Base-by-base conservation (phyloP, 495 filamentous ascomycete species). In the Neurospora terricola region DNA sequence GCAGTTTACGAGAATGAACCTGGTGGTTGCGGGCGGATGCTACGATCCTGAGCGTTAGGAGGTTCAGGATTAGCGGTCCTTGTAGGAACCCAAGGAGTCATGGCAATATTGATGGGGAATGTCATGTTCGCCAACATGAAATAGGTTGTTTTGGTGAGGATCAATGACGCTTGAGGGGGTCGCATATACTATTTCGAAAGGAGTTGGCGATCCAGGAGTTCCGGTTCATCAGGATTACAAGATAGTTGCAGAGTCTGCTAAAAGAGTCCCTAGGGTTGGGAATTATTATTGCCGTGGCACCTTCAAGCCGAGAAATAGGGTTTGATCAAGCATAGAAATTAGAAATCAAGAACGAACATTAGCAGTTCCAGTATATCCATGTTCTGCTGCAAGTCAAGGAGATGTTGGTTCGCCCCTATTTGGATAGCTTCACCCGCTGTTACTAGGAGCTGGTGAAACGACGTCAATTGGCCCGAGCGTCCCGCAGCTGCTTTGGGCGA, bases 1-100 rank as follows among this genome's bases (percentile, higher is more conserved):
- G 68, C 88, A 90, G 78, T 97, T 97, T 79, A 98, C 96, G 3
- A 86, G 91, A 70, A 96, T 95, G 90, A 99, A 99, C 76, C 80
- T 98, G 76, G 89, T 97, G 18, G 82, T 99, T 70, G 94, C 94
- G 12, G 94, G 90, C 38, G 93, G 96, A 38, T 94, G 92, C 72
- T 98, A 94, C 82, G 79, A 84, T 27, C 82, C 85, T 2, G 83
- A 85, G 72, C 80, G 78, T 72, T 82, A 76, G 75, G 72, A 62
- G 5, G 16, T 36, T 48, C 54, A 9, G 23, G 54, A 66, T 14
- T n/a, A 38, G 40, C 10, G 54, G 21, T 12, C 9, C 54, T 38
- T 38, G 11, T n/a, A 39, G 45, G 23, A 36, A n/a, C 23, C 16
- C 54, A 34, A 3, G 54, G 54, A 27, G 23, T 9, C 14, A 27